Evolutionary conservation across 2,329 filamentous ascomycete genomes (phyloP), one percentile per base, ranked within the genome.

Genomic region (Hyphodiscus sp.): DNA sequence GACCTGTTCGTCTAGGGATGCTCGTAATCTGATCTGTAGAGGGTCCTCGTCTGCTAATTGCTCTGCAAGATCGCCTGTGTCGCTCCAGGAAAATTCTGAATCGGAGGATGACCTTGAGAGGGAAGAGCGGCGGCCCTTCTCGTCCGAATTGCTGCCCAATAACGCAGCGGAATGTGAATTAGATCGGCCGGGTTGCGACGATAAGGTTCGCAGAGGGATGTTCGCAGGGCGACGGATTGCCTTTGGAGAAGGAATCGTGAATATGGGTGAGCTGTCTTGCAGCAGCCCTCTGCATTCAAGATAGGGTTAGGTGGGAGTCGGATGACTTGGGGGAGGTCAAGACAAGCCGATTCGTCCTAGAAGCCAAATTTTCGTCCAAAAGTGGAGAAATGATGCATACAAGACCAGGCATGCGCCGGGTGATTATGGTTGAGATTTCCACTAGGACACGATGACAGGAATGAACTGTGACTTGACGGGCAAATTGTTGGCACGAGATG

Each of bases 21-120:
- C 76, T 66, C 78, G 77, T 56, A 92, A 77, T 65, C 82, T 85
- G 63, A 83, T 81, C 63, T 82, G 84, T 62, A 95, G 78, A 55
- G 90, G 89, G 70, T 96, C 89, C 72, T 92, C 83, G 76, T 88
- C 86, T 66, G 82, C 87, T 64, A 91, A 79, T 78, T 95, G 92
- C 75, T 96, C 92, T 67, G 89, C 90, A 65, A 97, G 82, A 73
- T 97, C 94, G 67, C 91, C 92, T 45, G 92, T 96, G 71, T 96
- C 91, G 68, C 89, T 91, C 91, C 90, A 96, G 64, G 85, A 89
- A 71, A 89, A 88, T 65, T 86, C 82, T 57, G 83, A 87, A 69
- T 77, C 77, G 56, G 80, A 82, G 53, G 78, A 79, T 66, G 80
- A 82, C 62, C 76, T 79, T 68, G 69, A 70, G 63, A 73, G 70